phyloP scores from a whole-genome alignment of 208 protist species.

The Blastocrithidia nonstop region DNA sequence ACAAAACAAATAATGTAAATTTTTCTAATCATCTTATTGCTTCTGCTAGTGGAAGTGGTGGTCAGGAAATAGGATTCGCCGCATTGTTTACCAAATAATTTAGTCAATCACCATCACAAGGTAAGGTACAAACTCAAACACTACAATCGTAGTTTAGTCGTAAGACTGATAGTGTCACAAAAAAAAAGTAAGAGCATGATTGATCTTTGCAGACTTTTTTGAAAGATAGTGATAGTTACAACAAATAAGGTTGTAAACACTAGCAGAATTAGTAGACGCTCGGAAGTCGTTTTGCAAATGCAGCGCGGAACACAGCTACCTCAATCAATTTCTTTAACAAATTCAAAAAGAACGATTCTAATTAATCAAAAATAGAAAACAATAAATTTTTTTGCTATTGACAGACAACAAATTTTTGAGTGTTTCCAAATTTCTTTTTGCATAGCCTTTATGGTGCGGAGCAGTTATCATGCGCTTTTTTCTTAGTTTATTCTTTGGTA shows the following conservation, averaged over 20 bases:
- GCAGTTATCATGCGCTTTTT: neutral
- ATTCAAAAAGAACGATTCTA: conserved; percentile 32
- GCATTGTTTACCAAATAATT: too few species aligned
- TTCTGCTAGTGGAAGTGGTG: neutral
- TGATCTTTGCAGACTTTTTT: too few species aligned
- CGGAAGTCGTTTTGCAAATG: conserved; percentile 37
- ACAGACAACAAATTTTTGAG: neutral
- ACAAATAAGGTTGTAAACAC: too few species aligned
- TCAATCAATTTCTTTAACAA: conserved; percentile 57
- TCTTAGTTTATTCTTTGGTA: neutral
- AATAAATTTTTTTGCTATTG: neutral
- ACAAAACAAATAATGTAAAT: too few species aligned
- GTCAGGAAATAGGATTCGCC: neutral
- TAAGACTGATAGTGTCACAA: too few species aligned
- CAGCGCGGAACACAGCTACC: conserved; percentile 33
- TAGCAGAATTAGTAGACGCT: too few species aligned
- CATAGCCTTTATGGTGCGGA: neutral
- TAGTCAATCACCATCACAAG: too few species aligned
- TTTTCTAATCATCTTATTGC: too few species aligned
- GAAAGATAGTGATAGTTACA: too few species aligned
- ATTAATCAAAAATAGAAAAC: neutral
- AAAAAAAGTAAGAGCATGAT: too few species aligned
- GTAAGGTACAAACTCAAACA: too few species aligned
- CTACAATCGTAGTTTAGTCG: too few species aligned
- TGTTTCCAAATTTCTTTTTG: neutral